Conservation (phyloP, 257 asterid species). For the Thymus mandschuricus region DNA sequence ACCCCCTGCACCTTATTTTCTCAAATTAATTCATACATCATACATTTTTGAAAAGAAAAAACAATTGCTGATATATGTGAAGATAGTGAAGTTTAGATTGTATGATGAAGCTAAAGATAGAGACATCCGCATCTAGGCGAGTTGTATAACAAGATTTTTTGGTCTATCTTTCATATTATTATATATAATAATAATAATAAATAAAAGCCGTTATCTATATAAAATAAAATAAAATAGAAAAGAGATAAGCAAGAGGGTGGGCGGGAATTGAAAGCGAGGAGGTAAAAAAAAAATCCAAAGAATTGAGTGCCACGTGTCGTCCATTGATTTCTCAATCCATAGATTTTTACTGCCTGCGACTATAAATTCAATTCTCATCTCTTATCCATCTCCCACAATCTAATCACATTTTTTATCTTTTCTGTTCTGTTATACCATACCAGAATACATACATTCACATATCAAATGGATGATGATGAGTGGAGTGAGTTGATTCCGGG, state of each 20-base stretch:
- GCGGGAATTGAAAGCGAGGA: background rate
- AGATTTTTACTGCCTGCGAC: slow-evolving; percentile 11
- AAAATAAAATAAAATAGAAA: background rate
- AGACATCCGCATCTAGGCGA: background rate
- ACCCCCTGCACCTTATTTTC: background rate
- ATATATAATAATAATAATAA: no score
- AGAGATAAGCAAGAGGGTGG: background rate
- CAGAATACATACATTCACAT: no score
- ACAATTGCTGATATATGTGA: no score
- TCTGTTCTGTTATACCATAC: no score
- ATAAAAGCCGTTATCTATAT: no score
- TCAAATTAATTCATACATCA: no score
- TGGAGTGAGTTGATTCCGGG: slow-evolving; percentile 69
- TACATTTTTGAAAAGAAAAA: no score
- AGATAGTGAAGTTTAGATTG: background rate
- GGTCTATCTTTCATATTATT: no score
- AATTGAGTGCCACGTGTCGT: slow-evolving; percentile 33
- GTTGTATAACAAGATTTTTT: background rate
- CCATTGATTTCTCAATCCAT: slow-evolving; percentile 27
- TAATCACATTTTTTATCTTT: no score
- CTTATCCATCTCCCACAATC: background rate
- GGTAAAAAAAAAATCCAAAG: background rate
- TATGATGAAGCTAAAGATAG: background rate
- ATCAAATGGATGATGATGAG: slow-evolving; percentile 33
- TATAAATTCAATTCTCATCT: background rate